Evolutionary conservation across 768 basidiomycete genomes (phyloP).

Genomic region (Kwoniella botswanensis): DNA sequence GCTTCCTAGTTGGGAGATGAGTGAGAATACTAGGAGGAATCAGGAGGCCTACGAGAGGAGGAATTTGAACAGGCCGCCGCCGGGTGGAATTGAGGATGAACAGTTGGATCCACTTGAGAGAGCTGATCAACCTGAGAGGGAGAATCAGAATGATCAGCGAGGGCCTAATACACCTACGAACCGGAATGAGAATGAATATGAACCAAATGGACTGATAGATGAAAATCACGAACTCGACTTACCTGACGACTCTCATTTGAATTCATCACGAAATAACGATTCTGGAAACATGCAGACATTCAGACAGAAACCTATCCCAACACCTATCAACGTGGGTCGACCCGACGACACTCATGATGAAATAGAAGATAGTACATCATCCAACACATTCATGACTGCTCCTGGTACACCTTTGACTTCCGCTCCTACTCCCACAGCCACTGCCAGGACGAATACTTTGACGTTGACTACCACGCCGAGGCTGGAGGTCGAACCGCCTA

Average conservation of each 20-base stretch:
- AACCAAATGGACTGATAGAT: no score
- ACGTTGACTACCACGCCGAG: neutral
- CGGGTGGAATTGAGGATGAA: neutral
- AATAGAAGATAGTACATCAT: neutral
- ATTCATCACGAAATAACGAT: no score
- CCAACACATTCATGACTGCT: constrained; percentile 7
- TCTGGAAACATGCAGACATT: neutral
- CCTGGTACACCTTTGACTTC: neutral
- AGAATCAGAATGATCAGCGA: neutral
- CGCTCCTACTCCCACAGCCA: neutral
- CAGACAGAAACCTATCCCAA: neutral
- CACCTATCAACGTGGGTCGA: neutral
- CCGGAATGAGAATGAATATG: no score
- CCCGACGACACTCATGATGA: no score
- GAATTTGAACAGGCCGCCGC: constrained; percentile 8
- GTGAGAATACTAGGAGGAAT: constrained; percentile 20
- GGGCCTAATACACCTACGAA: neutral
- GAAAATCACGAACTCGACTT: no score
- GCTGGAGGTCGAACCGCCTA: constrained; percentile 24
- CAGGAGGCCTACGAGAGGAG: constrained; percentile 26
- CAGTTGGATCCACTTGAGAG: neutral
- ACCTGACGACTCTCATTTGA: no score
- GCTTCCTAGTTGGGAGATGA: constrained; percentile 30
- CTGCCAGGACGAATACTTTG: neutral
- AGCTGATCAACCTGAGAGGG: neutral